Evolutionary conservation across 441 rosid species (phyloP), one percentile per base, ranked within the genome.

Genomic region (Erodium trifolium): DNA sequence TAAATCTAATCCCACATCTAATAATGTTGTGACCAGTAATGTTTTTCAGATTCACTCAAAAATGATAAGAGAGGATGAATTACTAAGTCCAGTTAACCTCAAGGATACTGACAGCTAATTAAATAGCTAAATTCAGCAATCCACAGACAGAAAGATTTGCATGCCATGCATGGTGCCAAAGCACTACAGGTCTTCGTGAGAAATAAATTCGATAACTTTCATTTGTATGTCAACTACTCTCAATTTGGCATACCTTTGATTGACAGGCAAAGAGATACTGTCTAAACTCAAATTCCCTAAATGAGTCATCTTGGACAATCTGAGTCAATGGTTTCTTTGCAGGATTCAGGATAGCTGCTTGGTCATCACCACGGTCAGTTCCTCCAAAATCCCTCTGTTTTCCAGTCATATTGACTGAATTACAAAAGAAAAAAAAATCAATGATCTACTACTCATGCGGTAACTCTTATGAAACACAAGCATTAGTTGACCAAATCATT

Each of bases 261-360:
- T 95, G 98, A 77, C 90, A 90, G 70, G 97, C 91, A 78, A 95
- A 95, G 64, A 92, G 90, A 82, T 92, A 95, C 78, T 92, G 98
- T 73, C 95, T 88, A 75, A 92, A 95, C 63, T 95, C 99, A 70
- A 90, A 95, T 80, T 90, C 98, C 75, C 93, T 88, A 73, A 90
- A 95, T 55, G 93, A 87, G 79, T 90, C 98, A 83, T 95, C 97
- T 81, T 92, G 96, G 76, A 92, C 92, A 77, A 92, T 85, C 69
- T 88, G 95, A 3, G 90, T 80, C 83, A 95, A 76, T 37, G 82
- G 80, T 75, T 92, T 92, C 75, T 73, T 86, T 82, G 84, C 95
- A 72, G 95, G 85, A 76, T 87, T 85, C 65, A 92, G 86, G 72
- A 95, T 76, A 27, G 86, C 86, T 72, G 98, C 96, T 78, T 82